phyloP scores from a whole-genome alignment of 805 yeast genomes.

The Scheffersomyces ergatensis region DNA sequence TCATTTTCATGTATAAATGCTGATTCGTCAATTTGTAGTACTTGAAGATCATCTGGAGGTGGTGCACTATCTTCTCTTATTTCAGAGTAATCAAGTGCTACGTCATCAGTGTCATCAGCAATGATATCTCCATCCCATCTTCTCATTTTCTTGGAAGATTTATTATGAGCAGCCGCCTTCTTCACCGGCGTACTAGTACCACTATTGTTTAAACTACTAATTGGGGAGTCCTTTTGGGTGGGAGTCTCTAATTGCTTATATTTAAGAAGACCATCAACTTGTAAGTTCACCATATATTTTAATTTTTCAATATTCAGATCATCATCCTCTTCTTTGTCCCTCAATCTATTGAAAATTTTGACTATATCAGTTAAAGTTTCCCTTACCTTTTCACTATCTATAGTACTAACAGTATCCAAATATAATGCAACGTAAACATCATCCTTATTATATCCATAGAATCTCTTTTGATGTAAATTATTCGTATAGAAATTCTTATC shows the following conservation, averaged over 20 bases:
- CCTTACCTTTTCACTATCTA: conserved; percentile 37
- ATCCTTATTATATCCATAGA: conserved; percentile 28
- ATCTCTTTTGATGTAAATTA: conserved; percentile 29
- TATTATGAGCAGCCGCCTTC: background rate
- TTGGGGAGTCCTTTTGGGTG: background rate
- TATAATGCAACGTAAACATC: conserved; percentile 33
- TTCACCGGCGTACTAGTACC: conserved; percentile 9
- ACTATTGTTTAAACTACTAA: conserved; percentile 3
- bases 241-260: conserved; percentile 14
- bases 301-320: conserved; percentile 17
- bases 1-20: conserved; percentile 38
- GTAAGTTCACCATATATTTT: conserved; percentile 34
- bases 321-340: conserved; percentile 9
- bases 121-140: conserved; percentile 41
- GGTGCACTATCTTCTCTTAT: conserved; percentile 9
- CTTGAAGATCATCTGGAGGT: conserved; percentile 5
- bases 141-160: conserved; percentile 34
- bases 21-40: conserved; percentile 21
- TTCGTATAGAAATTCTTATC: conserved; percentile 32
- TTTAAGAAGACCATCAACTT: conserved; percentile 36
- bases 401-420: conserved; percentile 36
- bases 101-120: conserved; percentile 23
- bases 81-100: conserved; percentile 33
- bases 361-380: conserved; percentile 28
- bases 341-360: conserved; percentile 28